Evolutionary conservation across 179 eudicot genomes (phyloP).

Genomic region (Beta macrorhiza): DNA sequence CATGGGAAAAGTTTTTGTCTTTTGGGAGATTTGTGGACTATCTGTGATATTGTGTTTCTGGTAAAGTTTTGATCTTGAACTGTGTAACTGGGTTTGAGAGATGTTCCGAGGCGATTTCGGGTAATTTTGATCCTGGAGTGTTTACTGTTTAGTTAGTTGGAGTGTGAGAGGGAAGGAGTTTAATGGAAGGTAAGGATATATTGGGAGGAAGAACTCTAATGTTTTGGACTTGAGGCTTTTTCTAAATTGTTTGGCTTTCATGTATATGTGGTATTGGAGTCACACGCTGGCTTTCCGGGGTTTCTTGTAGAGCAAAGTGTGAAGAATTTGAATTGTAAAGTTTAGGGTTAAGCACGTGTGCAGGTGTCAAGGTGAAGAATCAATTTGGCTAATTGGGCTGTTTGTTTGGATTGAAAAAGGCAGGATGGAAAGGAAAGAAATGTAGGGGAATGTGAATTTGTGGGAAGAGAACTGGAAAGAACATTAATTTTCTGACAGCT

Average conservation of each 20-base stretch:
- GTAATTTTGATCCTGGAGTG: neutral
- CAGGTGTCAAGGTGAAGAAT: neutral
- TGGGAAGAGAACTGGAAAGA: too few species aligned
- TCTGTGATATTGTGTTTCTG: neutral
- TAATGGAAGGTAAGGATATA: neutral
- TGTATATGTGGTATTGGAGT: neutral
- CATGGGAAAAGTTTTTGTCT: neutral
- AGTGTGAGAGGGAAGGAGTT: neutral
- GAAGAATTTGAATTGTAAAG: neutral
- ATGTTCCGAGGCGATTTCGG: neutral
- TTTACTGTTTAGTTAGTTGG: neutral
- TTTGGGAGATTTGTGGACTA: neutral
- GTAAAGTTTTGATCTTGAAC: constrained; percentile 5
- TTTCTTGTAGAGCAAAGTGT: neutral
- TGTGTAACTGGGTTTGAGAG: neutral
- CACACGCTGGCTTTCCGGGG: neutral
- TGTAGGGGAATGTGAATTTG: neutral
- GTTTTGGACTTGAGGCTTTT: neutral
- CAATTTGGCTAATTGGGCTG: neutral
- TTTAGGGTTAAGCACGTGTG: neutral
- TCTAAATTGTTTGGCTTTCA: neutral
- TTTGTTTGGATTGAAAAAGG: neutral
- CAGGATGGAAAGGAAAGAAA: neutral
- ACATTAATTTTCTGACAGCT: neutral
- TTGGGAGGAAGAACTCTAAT: neutral